Evolutionary conservation across 2,329 filamentous ascomycete species (phyloP).

Genomic region (Pseudofabraea citricarpa): DNA sequence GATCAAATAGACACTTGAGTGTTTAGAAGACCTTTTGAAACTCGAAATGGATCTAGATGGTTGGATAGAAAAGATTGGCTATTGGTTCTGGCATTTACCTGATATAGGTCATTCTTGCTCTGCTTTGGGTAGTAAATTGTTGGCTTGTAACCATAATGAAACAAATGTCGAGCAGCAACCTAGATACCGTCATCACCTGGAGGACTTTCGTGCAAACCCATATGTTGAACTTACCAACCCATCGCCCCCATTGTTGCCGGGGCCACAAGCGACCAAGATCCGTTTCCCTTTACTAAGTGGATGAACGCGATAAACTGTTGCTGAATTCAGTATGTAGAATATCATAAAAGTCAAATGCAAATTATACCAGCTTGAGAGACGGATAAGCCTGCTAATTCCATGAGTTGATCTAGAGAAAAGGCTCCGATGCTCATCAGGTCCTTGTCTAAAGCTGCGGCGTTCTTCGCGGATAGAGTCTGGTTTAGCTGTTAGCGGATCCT

Average conservation of each 20-base stretch:
- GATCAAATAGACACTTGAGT: no score
- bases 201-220: not conserved
- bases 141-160: constrained; percentile 86
- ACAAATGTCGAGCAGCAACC: constrained; percentile 82
- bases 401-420: constrained; percentile 93
- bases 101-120: constrained; percentile 84
- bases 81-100: constrained; percentile 43
- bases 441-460: constrained; percentile 82
- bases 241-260: constrained; percentile 77
- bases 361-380: constrained; percentile 79
- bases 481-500: not conserved
- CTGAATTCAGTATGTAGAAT: not conserved
- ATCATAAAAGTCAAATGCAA: not conserved
- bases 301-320: constrained; percentile 77
- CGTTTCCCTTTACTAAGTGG: constrained; percentile 66
- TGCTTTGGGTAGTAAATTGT: constrained; percentile 91
- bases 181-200: no score
- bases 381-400: constrained; percentile 91
- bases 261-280: constrained; percentile 86
- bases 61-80: no score
- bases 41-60: no score
- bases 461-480: constrained; percentile 81
- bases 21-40: no score
- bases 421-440: constrained; percentile 87
- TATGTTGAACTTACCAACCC: constrained; percentile 54